Evolutionary conservation across 768 basidiomycete genomes (phyloP).

Genomic region (Lactifluus subvellereus): DNA sequence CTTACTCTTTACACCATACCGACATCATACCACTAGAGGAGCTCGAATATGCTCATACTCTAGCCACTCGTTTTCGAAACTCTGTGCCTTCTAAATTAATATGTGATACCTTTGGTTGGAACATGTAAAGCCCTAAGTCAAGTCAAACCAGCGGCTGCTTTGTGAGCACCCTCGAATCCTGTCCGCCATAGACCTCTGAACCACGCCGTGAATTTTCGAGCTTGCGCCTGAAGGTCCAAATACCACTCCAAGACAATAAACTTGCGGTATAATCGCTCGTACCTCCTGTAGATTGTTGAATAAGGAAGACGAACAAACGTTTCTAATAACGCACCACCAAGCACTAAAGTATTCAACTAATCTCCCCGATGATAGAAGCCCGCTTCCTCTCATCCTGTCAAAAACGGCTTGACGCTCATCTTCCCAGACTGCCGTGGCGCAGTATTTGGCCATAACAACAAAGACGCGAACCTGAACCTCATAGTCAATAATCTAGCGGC

Average conservation of each 20-base stretch:
- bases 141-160: slow-evolving; percentile 65
- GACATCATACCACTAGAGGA: not conserved
- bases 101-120: slow-evolving; percentile 22
- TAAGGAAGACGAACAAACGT: not conserved
- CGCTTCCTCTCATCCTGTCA: slow-evolving; percentile 41
- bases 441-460: slow-evolving; percentile 86
- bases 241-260: slow-evolving; percentile 51
- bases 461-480: slow-evolving; percentile 71
- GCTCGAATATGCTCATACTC: not conserved
- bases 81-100: slow-evolving; percentile 17
- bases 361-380: slow-evolving; percentile 45
- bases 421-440: slow-evolving; percentile 71
- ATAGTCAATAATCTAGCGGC: not conserved
- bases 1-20: not conserved
- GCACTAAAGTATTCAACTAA: slow-evolving; percentile 46
- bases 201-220: slow-evolving; percentile 57
- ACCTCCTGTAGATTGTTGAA: slow-evolving; percentile 43
- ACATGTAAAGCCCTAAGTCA: slow-evolving; percentile 18
- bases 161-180: slow-evolving; percentile 61
- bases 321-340: slow-evolving; percentile 57
- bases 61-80: not conserved
- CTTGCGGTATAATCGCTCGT: slow-evolving; percentile 45
- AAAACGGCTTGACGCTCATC: slow-evolving; percentile 45
- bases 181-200: slow-evolving; percentile 50
- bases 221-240: slow-evolving; percentile 58